Percentiles rank a stretch among this genome's conserved stretches.
Conservation (phyloP, 768 basidiomycete genomes). For the Pleurotus giganteus region DNA sequence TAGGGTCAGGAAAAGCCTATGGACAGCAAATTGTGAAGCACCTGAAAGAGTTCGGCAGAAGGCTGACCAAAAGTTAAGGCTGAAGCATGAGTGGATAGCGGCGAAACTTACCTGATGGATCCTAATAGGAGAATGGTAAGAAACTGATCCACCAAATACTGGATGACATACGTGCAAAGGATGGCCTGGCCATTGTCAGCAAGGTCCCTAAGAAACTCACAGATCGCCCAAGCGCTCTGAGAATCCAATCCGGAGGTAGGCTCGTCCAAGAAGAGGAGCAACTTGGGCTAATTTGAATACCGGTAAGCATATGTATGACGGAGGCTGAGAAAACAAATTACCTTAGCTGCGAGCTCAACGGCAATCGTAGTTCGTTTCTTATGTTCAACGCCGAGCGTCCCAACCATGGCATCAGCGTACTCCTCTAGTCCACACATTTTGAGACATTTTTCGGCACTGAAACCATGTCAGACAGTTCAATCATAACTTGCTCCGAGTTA, state of each 20-base stretch:
- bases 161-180: conserved; percentile 66
- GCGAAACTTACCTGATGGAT: conserved; percentile 39
- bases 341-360: conserved; percentile 70
- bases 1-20: background rate
- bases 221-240: conserved; percentile 82
- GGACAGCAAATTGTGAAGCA: conserved; percentile 8
- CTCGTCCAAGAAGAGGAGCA: conserved; percentile 85
- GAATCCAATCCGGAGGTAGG: conserved; percentile 90
- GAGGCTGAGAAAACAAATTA: conserved; percentile 34
- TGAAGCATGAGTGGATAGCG: background rate
- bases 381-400: conserved; percentile 48
- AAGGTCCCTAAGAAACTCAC: conserved; percentile 69
- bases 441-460: conserved; percentile 44
- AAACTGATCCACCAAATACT: background rate
- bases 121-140: conserved; percentile 22
- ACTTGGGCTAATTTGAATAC: conserved; percentile 51
- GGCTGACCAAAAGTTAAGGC: conserved; percentile 46
- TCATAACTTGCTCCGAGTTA: conserved; percentile 11
- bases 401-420: conserved; percentile 62
- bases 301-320: background rate
- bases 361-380: conserved; percentile 71
- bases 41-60: conserved; percentile 79
- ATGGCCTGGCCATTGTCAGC: conserved; percentile 84
- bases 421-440: conserved; percentile 63
- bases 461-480: background rate